A percentile compares a stretch with the other conserved stretches of the same genome.
These are phyloP conservation scores for Podosphaera fusca DNA, from an alignment of 2,329 filamentous ascomycete genomes.

Conservation along the genomic window DNA sequence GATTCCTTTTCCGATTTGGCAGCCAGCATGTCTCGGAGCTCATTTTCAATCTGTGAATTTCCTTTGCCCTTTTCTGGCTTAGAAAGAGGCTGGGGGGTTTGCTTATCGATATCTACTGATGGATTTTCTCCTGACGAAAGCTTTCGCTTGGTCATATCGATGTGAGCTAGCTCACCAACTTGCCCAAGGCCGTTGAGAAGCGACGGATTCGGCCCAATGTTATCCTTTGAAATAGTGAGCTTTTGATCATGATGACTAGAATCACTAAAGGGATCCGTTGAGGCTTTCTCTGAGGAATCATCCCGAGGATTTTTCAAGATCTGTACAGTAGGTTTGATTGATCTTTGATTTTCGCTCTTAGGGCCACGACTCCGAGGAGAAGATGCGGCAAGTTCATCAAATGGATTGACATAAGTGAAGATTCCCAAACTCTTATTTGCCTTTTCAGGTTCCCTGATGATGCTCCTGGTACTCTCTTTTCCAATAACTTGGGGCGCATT, in stretches of 20 bases:
- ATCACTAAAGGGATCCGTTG: constrained; percentile 11
- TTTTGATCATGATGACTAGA: constrained; percentile 12
- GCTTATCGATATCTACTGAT: constrained; percentile 24
- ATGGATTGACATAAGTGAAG: constrained; percentile 52
- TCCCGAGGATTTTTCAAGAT: constrained; percentile 11
- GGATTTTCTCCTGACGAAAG: no score
- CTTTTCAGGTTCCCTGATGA: constrained; percentile 3
- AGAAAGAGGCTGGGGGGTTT: constrained; percentile 10
- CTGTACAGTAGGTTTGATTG: constrained; percentile 16
- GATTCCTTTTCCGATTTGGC: constrained; percentile 31
- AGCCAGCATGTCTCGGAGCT: constrained; percentile 26
- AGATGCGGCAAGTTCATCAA: constrained; percentile 43
- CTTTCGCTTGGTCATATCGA: no score
- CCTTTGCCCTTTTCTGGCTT: constrained; percentile 19
- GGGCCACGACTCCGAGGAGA: constrained; percentile 36
- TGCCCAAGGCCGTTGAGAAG: constrained; percentile 18
- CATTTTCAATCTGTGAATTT: constrained; percentile 24
- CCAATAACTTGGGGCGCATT: constrained; percentile 4
- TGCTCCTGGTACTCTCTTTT: constrained; percentile 11
- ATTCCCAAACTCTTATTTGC: constrained; percentile 16
- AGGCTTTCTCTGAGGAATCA: constrained; percentile 5
- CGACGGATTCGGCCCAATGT: constrained; percentile 11
- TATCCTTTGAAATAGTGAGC: constrained; percentile 7
- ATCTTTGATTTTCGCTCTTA: constrained; percentile 16
- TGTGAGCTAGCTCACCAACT: constrained; percentile 7